These are phyloP conservation scores for Colletotrichum abscissum DNA, from an alignment of 2,329 filamentous ascomycete genomes.

Conservation along the genomic window DNA sequence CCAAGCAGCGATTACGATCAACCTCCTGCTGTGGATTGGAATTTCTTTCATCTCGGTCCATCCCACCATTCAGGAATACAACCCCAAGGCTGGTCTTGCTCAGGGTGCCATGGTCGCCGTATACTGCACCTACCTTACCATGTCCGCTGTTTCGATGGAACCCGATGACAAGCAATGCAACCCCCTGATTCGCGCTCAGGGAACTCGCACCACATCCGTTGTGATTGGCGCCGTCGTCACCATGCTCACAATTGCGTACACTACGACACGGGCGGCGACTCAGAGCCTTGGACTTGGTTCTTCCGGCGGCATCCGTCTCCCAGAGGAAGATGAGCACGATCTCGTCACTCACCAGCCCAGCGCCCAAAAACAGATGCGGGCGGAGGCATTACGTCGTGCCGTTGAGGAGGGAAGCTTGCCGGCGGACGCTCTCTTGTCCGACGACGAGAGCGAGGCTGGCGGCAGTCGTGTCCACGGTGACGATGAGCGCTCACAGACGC, in stretches of 20 bases:
- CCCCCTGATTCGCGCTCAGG: constrained; percentile 85
- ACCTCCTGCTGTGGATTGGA: constrained; percentile 83
- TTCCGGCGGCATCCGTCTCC: constrained; percentile 68
- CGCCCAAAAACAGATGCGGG: constrained; percentile 88
- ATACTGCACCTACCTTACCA: constrained; percentile 98
- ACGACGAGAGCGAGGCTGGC: constrained; percentile 74
- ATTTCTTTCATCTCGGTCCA: constrained; percentile 90
- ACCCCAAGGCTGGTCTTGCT: constrained; percentile 93
- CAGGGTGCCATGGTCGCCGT: constrained; percentile 97
- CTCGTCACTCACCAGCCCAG: constrained; percentile 88
- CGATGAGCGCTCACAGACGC: constrained; percentile 88
- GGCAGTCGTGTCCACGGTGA: constrained; percentile 74
- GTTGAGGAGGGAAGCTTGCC: constrained; percentile 94
- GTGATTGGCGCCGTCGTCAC: constrained; percentile 95
- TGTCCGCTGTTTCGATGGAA: constrained; percentile 99
- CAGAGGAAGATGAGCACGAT: constrained; percentile 84
- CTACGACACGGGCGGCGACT: constrained; percentile 94
- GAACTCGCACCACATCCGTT: constrained; percentile 89
- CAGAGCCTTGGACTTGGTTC: constrained; percentile 81
- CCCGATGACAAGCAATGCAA: constrained; percentile 95
- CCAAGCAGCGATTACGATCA: constrained; percentile 94
- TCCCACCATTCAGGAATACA: constrained; percentile 88
- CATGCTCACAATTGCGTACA: constrained; percentile 97
- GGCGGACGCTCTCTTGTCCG: constrained; percentile 85
- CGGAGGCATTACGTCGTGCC: constrained; percentile 88